phyloP scores from a whole-genome alignment of 208 protist genomes.

The Acanthamoeba quina region DNA sequence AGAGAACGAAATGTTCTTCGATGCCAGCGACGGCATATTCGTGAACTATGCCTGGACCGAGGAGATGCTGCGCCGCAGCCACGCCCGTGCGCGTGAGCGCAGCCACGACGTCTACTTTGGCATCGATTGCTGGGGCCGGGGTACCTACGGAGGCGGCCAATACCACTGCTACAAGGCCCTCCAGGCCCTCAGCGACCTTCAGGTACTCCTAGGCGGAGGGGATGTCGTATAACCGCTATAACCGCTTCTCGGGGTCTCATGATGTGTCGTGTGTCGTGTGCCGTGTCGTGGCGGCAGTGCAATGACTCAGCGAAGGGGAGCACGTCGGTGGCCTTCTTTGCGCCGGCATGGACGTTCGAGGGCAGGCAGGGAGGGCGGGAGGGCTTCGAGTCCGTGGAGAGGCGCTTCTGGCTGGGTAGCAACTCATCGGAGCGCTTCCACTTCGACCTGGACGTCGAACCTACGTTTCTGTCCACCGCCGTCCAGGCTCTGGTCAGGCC shows the following conservation, averaged over 20 bases:
- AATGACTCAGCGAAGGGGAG: neutral
- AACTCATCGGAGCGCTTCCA: conserved; percentile 36
- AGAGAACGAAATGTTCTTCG: conserved; percentile 92
- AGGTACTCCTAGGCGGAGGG: neutral
- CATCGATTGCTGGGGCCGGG: conserved; percentile 93
- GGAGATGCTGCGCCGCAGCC: neutral
- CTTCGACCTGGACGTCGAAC: neutral
- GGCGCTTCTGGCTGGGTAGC: conserved; percentile 59
- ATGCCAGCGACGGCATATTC: conserved; percentile 92
- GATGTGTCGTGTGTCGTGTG: too few relatives aligned
- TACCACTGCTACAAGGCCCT: conserved; percentile 89
- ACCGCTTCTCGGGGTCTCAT: neutral
- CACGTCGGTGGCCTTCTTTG: conserved; percentile 93
- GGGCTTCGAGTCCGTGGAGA: conserved; percentile 58
- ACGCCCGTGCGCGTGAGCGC: conserved; percentile 48
- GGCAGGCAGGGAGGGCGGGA: conserved; percentile 49
- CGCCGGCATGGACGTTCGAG: conserved; percentile 93
- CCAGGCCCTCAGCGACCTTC: conserved; percentile 55
- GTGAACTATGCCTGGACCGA: conserved; percentile 90
- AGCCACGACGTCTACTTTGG: conserved; percentile 90
- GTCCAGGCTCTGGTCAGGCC: neutral
- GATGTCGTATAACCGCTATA: neutral
- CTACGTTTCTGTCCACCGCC: neutral
- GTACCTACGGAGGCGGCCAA: conserved; percentile 89
- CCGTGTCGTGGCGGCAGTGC: neutral